These are phyloP conservation scores for Sherardia arvensis DNA, from an alignment of 257 asterid genomes.

Conservation along the genomic window DNA sequence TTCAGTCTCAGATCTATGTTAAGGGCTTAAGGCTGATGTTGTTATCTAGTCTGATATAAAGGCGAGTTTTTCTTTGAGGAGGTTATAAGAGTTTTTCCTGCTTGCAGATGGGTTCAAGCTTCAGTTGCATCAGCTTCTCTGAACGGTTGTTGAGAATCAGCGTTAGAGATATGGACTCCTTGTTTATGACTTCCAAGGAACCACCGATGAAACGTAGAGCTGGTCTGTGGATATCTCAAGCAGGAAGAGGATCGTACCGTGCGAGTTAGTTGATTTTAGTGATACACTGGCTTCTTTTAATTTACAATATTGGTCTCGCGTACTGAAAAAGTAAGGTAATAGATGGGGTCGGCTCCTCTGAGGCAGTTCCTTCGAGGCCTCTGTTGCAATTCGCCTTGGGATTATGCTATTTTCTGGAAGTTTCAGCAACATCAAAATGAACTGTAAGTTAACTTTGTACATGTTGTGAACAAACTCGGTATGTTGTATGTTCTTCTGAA, in stretches of 20 bases:
- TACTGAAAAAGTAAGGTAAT: conserved; percentile 25
- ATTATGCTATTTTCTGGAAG: conserved; percentile 92
- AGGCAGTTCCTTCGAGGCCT: conserved; percentile 66
- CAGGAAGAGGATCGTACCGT: conserved; percentile 93
- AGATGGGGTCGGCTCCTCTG: conserved; percentile 56
- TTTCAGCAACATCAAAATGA: conserved; percentile 39
- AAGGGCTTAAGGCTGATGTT: not conserved
- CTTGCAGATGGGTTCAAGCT: conserved; percentile 13
- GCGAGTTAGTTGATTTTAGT: conserved; percentile 55
- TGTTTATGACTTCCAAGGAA: conserved; percentile 53
- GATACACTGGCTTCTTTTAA: conserved; percentile 23
- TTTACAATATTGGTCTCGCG: conserved; percentile 24
- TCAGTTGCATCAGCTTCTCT: conserved; percentile 12
- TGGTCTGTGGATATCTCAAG: conserved; percentile 75
- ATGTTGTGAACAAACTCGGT: not conserved
- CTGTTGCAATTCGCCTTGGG: conserved; percentile 83
- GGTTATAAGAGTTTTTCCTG: not conserved
- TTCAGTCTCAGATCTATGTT: not conserved
- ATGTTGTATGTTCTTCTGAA: not conserved
- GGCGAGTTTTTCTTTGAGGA: not conserved
- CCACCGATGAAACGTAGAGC: conserved; percentile 92
- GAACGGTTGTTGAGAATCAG: conserved; percentile 18
- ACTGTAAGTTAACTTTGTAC: conserved; percentile 41
- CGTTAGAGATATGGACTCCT: conserved; percentile 38
- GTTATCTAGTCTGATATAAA: not conserved